phyloP scores from a whole-genome alignment of 2,329 filamentous ascomycete genomes.

The Nemania diffusa region DNA sequence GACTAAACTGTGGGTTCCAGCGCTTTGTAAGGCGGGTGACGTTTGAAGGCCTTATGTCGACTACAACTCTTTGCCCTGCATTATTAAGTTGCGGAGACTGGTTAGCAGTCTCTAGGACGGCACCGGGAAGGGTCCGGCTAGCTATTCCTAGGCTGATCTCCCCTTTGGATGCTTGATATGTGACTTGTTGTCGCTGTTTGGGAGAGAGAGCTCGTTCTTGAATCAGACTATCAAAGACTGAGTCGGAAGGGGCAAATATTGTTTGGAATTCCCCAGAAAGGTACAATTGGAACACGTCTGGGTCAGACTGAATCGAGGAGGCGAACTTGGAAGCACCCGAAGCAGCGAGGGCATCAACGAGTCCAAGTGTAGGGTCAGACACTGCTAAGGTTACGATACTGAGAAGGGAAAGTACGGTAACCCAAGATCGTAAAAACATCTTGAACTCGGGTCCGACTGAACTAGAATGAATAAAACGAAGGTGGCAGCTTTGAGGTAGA shows the following conservation, averaged over 20 bases:
- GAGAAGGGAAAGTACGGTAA: not conserved
- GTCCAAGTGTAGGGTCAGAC: not conserved
- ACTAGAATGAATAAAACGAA: not conserved
- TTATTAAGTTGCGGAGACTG: not conserved
- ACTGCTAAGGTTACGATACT: not conserved
- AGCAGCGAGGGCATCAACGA: not conserved
- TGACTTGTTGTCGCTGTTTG: not conserved
- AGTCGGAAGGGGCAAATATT: not conserved
- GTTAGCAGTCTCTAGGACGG: not conserved
- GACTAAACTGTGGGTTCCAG: not conserved
- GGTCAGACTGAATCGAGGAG: not conserved
- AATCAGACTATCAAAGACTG: not conserved
- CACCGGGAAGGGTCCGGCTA: not conserved
- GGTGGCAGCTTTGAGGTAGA: not conserved
- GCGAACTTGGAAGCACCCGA: conserved; percentile 4
- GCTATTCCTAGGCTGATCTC: not conserved
- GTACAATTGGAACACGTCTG: not conserved
- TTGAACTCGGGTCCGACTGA: not conserved
- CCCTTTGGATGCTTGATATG: not conserved
- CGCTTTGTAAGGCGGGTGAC: not conserved
- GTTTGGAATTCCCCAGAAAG: not conserved
- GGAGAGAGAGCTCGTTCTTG: not conserved
- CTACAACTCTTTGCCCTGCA: not conserved
- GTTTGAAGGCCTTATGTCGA: not conserved
- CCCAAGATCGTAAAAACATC: not conserved